phyloP scores from a whole-genome alignment of 78 protist species.

The Dictyostelium brefeldianum region DNA sequence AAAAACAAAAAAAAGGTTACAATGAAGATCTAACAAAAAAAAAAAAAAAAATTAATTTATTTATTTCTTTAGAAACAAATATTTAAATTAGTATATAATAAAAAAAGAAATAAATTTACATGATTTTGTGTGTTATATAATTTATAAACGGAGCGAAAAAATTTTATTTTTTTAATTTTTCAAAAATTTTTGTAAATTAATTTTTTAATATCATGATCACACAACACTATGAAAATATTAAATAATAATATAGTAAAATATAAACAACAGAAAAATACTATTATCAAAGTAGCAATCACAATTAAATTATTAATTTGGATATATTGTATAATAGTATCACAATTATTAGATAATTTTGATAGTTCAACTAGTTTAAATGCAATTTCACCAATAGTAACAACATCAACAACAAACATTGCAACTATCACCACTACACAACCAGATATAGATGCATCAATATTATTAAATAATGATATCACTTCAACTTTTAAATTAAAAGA shows the following conservation, averaged over 20 bases:
- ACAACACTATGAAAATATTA: conserved; percentile 11
- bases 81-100: too few species aligned
- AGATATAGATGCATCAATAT: background rate
- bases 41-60: background rate
- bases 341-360: conserved; percentile 38
- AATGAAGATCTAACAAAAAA: too few species aligned
- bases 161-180: too few species aligned
- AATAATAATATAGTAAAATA: background rate
- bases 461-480: background rate
- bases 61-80: background rate
- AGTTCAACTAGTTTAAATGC: conserved; percentile 45
- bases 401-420: background rate
- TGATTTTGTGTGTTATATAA: too few species aligned
- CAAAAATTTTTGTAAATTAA: too few species aligned
- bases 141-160: background rate
- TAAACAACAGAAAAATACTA: conserved; percentile 4
- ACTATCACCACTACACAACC: background rate
- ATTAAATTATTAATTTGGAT: conserved; percentile 39
- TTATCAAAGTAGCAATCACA: conserved; percentile 35
- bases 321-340: conserved; percentile 19
- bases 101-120: too few species aligned
- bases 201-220: too few species aligned
- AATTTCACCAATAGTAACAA: background rate
- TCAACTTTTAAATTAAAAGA: background rate
- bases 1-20: background rate